Conservation (phyloP, 2,329 filamentous ascomycete genomes). For the Talaromyces sp. region DNA sequence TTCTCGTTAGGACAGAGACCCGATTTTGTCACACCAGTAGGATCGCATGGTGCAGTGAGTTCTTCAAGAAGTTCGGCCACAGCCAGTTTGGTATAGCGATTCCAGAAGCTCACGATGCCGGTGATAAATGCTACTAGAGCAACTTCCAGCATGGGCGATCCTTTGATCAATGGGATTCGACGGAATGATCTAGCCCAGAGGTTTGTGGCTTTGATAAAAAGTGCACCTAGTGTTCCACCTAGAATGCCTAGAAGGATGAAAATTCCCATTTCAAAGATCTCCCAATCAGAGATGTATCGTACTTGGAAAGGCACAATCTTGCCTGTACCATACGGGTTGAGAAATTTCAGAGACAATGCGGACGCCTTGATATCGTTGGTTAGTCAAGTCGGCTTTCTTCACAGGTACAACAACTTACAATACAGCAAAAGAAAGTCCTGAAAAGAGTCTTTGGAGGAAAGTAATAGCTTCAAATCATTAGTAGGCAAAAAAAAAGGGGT, state of each 20-base stretch:
- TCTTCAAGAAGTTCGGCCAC: constrained; percentile 90
- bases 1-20: constrained; percentile 69
- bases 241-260: constrained; percentile 85
- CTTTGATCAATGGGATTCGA: constrained; percentile 74
- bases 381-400: neutral
- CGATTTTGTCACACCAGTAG: constrained; percentile 61
- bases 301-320: constrained; percentile 98
- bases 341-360: constrained; percentile 84
- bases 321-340: constrained; percentile 92
- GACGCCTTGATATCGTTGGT: constrained; percentile 49
- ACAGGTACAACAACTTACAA: constrained; percentile 52
- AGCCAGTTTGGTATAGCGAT: constrained; percentile 79
- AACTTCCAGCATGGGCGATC: constrained; percentile 80
- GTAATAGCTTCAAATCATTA: constrained; percentile 64
- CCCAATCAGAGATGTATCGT: constrained; percentile 85
- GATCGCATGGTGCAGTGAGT: constrained; percentile 79
- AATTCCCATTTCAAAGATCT: constrained; percentile 80
- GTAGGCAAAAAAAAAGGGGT: neutral
- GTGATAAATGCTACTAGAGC: constrained; percentile 81
- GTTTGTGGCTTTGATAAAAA: constrained; percentile 95
- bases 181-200: constrained; percentile 88
- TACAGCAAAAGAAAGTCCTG: constrained; percentile 97
- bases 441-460: constrained; percentile 97
- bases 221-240: constrained; percentile 77
- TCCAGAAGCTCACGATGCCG: constrained; percentile 88